Conservation (phyloP, 257 asterid genomes). For the Fraxinus americana region DNA sequence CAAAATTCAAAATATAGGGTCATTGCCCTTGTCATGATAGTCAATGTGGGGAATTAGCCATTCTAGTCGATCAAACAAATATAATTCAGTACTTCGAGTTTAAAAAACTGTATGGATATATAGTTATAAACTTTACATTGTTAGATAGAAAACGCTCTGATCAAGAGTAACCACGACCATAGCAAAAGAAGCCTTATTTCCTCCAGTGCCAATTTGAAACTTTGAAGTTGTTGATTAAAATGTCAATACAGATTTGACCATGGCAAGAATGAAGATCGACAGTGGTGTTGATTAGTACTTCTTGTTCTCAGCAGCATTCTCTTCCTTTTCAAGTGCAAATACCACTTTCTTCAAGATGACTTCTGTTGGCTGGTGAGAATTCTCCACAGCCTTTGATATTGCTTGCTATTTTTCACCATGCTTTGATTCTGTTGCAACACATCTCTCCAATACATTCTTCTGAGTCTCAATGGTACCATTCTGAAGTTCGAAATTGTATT, state of each 20-base stretch:
- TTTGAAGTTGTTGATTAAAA: not conserved
- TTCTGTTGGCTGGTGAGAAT: no score
- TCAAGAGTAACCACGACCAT: not conserved
- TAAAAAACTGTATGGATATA: not conserved
- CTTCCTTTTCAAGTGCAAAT: no score
- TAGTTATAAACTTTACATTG: no score
- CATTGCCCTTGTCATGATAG: not conserved
- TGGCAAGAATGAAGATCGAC: not conserved
- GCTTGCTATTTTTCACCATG: no score
- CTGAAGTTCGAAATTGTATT: no score
- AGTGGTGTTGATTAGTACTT: not conserved
- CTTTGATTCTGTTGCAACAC: no score
- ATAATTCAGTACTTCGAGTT: not conserved
- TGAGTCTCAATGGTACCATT: no score
- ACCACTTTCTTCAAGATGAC: no score
- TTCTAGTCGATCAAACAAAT: not conserved
- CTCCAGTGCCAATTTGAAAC: not conserved
- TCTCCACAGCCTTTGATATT: no score
- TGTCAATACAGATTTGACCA: not conserved
- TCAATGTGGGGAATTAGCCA: not conserved
- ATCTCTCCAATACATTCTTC: no score
- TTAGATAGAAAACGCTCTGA: no score
- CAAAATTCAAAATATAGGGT: constrained; percentile 11
- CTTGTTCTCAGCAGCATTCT: no score
- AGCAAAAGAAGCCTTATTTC: not conserved